Evolutionary conservation across 495 filamentous ascomycete species (phyloP).

Genomic region (Tuber calosporum): DNA sequence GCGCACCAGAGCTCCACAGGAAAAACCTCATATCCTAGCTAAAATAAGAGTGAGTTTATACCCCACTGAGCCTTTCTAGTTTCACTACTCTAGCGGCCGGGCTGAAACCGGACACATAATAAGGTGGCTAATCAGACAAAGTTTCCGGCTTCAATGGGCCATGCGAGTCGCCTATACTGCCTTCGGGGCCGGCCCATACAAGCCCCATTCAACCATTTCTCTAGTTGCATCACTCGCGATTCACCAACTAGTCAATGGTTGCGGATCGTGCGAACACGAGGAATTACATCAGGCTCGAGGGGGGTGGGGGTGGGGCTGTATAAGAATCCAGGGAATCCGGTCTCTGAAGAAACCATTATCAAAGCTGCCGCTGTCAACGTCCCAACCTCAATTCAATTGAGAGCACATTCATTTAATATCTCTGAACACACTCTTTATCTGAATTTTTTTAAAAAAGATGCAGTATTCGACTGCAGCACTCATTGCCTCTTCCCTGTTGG

Average conservation of each 20-base stretch:
- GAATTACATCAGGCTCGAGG: not conserved
- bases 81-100: not conserved
- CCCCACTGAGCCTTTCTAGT: not conserved
- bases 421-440: constrained; percentile 18
- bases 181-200: not conserved
- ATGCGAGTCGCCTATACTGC: not conserved
- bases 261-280: not conserved
- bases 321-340: not conserved
- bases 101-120: not conserved
- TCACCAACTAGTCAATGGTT: not conserved
- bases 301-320: not conserved
- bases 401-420: constrained; percentile 9
- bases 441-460: constrained; percentile 14
- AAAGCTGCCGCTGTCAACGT: not conserved
- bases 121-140: not conserved
- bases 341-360: not conserved
- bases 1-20: not conserved
- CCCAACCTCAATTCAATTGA: constrained; percentile 4
- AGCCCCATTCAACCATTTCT: not conserved
- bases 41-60: not conserved
- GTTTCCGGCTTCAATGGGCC: not conserved
- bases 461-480: constrained; percentile 34
- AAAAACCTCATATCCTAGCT: not conserved
- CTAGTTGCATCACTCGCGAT: not conserved
- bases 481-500: constrained; percentile 23